These are phyloP conservation scores for Candida piceae DNA, from an alignment of 805 yeast genomes.

Conservation along the genomic window DNA sequence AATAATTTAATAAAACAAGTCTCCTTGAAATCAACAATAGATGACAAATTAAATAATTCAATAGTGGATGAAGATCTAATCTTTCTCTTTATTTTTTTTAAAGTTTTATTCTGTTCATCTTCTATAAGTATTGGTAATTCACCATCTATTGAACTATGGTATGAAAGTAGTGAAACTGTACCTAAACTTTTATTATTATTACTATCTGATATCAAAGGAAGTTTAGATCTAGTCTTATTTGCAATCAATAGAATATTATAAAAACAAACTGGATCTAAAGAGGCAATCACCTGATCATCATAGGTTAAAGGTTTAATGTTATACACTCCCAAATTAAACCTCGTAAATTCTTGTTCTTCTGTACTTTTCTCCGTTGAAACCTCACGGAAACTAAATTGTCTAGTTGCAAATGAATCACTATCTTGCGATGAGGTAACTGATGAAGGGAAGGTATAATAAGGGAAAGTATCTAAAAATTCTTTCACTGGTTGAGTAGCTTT, in stretches of 20 bases:
- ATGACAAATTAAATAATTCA: conserved; percentile 32
- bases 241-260: conserved; percentile 42
- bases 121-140: conserved; percentile 55
- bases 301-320: conserved; percentile 33
- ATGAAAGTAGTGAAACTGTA: conserved; percentile 40
- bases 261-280: conserved; percentile 58
- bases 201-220: conserved; percentile 32
- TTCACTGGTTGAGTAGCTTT: conserved; percentile 39
- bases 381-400: conserved; percentile 18
- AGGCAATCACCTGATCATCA: conserved; percentile 29
- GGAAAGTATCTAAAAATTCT: conserved; percentile 46
- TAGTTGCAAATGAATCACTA: conserved; percentile 10
- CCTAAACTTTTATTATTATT: conserved; percentile 16
- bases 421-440: no score
- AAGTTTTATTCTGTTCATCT: conserved; percentile 33
- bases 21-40: conserved; percentile 29
- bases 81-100: conserved; percentile 26
- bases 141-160: conserved; percentile 43
- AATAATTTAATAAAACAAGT: conserved; percentile 35
- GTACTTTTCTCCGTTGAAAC: no score
- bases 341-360: conserved; percentile 16
- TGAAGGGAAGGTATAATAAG: conserved; percentile 41
- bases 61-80: conserved; percentile 34
- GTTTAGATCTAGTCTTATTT: conserved; percentile 35
- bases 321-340: conserved; percentile 52